phyloP scores from a whole-genome alignment of 495 filamentous ascomycete genomes.

The Jackrogersella multiformis region DNA sequence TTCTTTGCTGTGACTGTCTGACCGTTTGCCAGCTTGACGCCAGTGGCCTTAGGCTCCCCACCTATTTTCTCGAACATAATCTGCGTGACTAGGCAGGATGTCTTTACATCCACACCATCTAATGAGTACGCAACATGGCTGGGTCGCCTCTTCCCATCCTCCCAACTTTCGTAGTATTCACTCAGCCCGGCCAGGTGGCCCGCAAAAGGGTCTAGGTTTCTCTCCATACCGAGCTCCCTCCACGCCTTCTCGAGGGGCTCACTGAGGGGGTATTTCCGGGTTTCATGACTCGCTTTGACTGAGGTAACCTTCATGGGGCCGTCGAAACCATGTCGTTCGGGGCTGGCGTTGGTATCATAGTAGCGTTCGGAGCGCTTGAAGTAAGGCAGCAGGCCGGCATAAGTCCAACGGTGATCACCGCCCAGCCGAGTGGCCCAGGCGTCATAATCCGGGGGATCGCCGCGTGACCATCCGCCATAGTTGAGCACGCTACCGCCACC shows the following conservation, averaged over 20 bases:
- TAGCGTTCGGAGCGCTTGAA: constrained; percentile 8
- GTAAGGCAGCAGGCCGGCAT: constrained; percentile 5
- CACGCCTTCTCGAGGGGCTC: constrained; percentile 1
- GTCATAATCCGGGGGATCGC: constrained; percentile 11
- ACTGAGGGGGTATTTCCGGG: constrained; percentile 1
- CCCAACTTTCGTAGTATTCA: constrained; percentile 8
- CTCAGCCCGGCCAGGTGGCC: background rate
- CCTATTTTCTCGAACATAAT: background rate
- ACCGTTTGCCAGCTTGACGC: constrained; percentile 49
- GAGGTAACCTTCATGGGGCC: constrained; percentile 11
- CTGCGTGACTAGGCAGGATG: background rate
- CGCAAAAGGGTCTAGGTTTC: background rate
- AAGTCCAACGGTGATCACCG: constrained; percentile 8
- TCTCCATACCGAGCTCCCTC: background rate
- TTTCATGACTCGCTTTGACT: background rate
- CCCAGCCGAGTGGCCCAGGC: background rate
- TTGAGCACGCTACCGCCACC: constrained; percentile 21
- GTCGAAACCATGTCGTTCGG: constrained; percentile 6
- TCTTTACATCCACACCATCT: background rate
- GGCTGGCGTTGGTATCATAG: background rate
- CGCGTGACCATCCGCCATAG: constrained; percentile 14
- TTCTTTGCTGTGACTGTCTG: constrained; percentile 47
- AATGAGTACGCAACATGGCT: background rate
- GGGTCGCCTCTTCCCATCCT: constrained; percentile 1
- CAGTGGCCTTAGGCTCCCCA: constrained; percentile 44